Base-by-base conservation (phyloP, 2,329 filamentous ascomycete species). In the Fusarium fracticaudum region DNA sequence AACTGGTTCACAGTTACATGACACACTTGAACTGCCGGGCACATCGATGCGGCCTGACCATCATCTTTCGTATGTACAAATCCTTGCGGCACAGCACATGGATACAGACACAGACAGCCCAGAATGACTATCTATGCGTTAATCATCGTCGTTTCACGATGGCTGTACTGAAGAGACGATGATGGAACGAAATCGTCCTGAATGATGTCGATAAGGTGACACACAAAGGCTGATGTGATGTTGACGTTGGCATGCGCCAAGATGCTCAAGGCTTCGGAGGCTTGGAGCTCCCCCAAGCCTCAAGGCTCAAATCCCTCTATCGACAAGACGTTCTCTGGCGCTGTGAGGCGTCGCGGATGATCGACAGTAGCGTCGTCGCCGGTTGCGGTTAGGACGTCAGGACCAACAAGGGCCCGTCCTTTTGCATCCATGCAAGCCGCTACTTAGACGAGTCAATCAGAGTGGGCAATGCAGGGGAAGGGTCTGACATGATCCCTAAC, bases 341-440 rank as follows among this genome's bases (percentile, higher is more conserved):
- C 60, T 67, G 67, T 53, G 55, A 76, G 64, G 74, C 75, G 74
- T 72, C 59, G 66, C 76, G 75, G 77, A 76, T 76, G 77, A 78
- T 78, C 76, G 77, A 78, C 76, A 69, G 72, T 77, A 78, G 76
- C 72, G 75, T 74, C 50, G 41, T 69, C 57, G 60, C 63, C 72
- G 68, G 57, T 75, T 72, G 31, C 35, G 60, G 72, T 75, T 72
- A 74, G 72, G 31, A 47, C 44, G 13, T 18, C 31, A 53, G 40
- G 37, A 57, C 40, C 47, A 74, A 60, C 67, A 35, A 60, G 65
- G 47, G 31, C 24, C 47, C 33, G 37, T 18, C 43, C n/a, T 44
- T 44, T 15, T 53, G 47, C 24, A 68, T 45, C 47, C 51, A 26
- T 57, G 55, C 41, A 67, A 67, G 45, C 44, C 55, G 44, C 40